These are phyloP conservation scores for Dothidotthia symphoricarpi DNA, from an alignment of 2,329 filamentous ascomycete genomes.

Conservation along the genomic window DNA sequence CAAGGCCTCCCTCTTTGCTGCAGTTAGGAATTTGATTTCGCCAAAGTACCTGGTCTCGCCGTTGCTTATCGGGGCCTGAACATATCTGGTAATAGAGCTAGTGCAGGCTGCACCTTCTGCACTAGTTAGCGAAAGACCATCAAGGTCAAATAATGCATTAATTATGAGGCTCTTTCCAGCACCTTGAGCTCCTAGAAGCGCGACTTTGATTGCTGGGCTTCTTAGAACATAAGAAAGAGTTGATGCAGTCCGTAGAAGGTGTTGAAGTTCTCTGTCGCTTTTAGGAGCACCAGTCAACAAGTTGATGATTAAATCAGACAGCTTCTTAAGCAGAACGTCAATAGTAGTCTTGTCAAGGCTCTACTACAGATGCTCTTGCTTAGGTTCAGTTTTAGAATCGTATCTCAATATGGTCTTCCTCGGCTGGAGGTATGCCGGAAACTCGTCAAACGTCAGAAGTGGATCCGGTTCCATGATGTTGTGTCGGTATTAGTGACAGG, in stretches of 20 bases:
- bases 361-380: conserved; percentile 3
- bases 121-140: conserved; percentile 20
- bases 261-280: conserved; percentile 14
- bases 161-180: conserved; percentile 19
- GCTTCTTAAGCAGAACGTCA: background rate
- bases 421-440: background rate
- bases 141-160: conserved; percentile 20
- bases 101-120: conserved; percentile 23
- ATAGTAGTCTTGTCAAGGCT: conserved; percentile 1
- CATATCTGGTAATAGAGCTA: conserved; percentile 13
- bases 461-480: background rate
- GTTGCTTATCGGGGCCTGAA: conserved; percentile 3
- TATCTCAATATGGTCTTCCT: conserved; percentile 1
- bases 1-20: conserved; percentile 11
- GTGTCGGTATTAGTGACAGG: no score
- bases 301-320: background rate
- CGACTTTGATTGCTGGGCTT: conserved; percentile 10
- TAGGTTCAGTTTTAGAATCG: conserved; percentile 3
- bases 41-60: conserved; percentile 7
- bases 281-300: conserved; percentile 2
- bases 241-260: conserved; percentile 8
- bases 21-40: conserved; percentile 16
- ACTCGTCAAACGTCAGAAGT: conserved; percentile 4
- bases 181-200: conserved; percentile 22
- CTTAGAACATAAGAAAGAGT: conserved; percentile 9